A percentile compares a stretch with the other conserved stretches of the same genome.
Conservation (phyloP, 768 basidiomycete species). For the Naganishia vaughanmartiniae region DNA sequence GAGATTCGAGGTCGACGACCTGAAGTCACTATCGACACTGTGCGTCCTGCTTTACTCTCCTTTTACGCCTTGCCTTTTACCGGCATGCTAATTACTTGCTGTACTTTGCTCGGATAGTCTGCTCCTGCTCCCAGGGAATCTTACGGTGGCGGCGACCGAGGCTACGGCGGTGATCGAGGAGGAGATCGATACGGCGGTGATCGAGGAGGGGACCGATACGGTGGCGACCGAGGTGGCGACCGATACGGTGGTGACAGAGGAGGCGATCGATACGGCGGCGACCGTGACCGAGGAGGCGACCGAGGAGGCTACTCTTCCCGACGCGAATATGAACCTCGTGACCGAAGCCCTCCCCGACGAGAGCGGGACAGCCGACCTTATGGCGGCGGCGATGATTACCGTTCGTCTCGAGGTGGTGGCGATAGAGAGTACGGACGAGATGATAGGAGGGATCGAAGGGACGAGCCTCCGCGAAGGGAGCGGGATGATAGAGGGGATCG, state of each 20-base stretch:
- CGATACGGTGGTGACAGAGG: slow-evolving; percentile 36
- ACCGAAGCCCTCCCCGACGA: slow-evolving; percentile 35
- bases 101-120: background rate
- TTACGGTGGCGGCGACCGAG: slow-evolving; percentile 32
- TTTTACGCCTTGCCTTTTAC: slow-evolving; percentile 31
- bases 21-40: slow-evolving; percentile 63
- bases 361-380: slow-evolving; percentile 10
- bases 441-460: slow-evolving; percentile 7
- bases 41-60: slow-evolving; percentile 16
- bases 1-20: slow-evolving; percentile 72
- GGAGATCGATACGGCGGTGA: slow-evolving; percentile 31
- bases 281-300: slow-evolving; percentile 37
- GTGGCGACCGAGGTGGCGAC: slow-evolving; percentile 26
- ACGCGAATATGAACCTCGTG: slow-evolving; percentile 34
- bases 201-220: slow-evolving; percentile 31
- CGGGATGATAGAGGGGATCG: background rate
- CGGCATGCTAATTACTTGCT: slow-evolving; percentile 57
- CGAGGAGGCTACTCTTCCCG: slow-evolving; percentile 30
- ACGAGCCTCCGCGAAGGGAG: slow-evolving; percentile 3
- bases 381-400: slow-evolving; percentile 2
- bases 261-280: slow-evolving; percentile 33
- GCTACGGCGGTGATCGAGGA: slow-evolving; percentile 30
- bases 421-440: slow-evolving; percentile 3
- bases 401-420: slow-evolving; percentile 10
- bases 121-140: too few relatives aligned